Evolutionary conservation across 75 land plant species (phyloP).

Genomic region (Picea glauca): DNA sequence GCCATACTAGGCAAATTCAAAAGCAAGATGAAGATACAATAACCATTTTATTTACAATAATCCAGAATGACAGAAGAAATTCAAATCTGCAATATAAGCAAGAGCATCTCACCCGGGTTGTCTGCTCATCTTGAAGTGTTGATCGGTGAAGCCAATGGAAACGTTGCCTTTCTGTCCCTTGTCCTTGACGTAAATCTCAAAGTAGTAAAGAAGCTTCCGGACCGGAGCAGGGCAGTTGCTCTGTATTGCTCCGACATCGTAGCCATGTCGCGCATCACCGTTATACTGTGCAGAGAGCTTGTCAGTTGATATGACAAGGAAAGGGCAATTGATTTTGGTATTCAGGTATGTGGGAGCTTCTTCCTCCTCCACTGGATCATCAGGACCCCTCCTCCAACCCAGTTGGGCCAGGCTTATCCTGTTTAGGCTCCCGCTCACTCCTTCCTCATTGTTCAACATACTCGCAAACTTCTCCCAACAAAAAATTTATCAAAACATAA

Average conservation of each 20-base stretch:
- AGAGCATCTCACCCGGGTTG: constrained; percentile 72
- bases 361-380: constrained; percentile 49
- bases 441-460: background rate
- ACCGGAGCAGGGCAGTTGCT: constrained; percentile 79
- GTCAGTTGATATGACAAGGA: constrained; percentile 67
- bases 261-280: constrained; percentile 59
- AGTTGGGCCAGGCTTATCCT: background rate
- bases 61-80: no score
- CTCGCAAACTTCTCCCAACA: background rate
- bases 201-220: constrained; percentile 74
- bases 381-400: background rate
- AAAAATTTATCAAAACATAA: background rate
- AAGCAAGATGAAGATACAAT: no score
- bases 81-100: no score
- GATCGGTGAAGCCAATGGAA: constrained; percentile 80
- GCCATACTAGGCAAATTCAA: no score
- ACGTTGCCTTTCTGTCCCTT: constrained; percentile 70
- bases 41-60: no score
- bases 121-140: constrained; percentile 69
- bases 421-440: background rate
- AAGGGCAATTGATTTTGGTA: constrained; percentile 74
- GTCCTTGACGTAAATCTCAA: constrained; percentile 75
- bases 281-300: constrained; percentile 82
- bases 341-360: constrained; percentile 70
- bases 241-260: constrained; percentile 94